Base-by-base conservation (phyloP, 768 basidiomycete species). In the Collybia nuda region DNA sequence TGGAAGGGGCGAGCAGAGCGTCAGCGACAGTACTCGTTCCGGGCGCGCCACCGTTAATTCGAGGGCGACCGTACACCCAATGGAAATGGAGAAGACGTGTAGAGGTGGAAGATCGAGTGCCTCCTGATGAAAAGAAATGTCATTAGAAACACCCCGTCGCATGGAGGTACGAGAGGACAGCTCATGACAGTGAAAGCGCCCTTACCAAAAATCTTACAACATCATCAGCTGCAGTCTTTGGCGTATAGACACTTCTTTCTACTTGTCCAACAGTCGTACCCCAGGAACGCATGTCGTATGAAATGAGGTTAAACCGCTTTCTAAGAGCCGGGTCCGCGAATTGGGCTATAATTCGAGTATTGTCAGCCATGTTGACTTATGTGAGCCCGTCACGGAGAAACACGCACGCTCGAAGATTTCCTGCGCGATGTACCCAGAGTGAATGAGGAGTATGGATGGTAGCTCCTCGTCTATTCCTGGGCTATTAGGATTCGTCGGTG, bases 391-490 rank as follows among this genome's bases (percentile, higher is more conserved):
- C 47, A 24, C 5, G 23, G 18, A 26, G 29, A 42, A 56, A 9
- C 7, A 53, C 70, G 19, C 56, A 72, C 73, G 51, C 53, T 71
- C 62, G 48, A 72, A 75, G 11, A 67, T 54, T 38, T 70, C 67
- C 26, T 64, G 58, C 2, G 62, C 59, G 6, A 63, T 47, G 55
- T 68, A 73, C 15, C 62, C 62, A 6, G 71, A 63, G 53, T 76
- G 74, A 18, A 74, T 53, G 47, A 73, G 70, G 22, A 76, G 44
- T 18, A 74, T 60, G 15, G 65, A 69, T 8, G 73, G 74, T 23
- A 74, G 39, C 19, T 56, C 62, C n/a, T 64, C 57, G 41, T 63
- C 61, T 28, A 76, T 69, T 8, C 58, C 40, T 19, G 60, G 55
- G 14, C 67, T 66, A 12, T 55, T 57, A 15, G 59, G 48, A 15